A percentile compares a stretch with the other conserved stretches of the same genome.
Conservation (phyloP, 306 rosid species). For the Erythrophleum fordii region DNA sequence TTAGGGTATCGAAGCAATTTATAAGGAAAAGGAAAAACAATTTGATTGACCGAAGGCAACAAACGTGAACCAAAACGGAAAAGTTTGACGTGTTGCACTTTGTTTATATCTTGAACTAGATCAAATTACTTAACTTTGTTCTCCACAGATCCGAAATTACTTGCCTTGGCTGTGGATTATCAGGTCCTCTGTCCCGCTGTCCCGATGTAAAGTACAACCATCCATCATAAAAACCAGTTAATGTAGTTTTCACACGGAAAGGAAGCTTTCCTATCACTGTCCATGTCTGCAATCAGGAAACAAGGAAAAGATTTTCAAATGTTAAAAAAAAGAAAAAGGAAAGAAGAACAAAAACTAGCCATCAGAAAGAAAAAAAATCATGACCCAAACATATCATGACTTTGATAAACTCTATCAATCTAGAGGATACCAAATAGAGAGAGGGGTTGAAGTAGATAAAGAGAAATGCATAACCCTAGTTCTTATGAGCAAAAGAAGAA, state of each 20-base stretch:
- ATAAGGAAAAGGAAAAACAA: conserved; percentile 13
- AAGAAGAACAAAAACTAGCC: neutral
- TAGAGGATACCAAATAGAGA: no score
- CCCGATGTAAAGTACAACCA: conserved; percentile 92
- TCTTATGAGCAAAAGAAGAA: conserved; percentile 22
- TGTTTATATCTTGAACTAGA: conserved; percentile 25
- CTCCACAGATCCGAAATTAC: conserved; percentile 83
- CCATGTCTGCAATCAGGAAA: conserved; percentile 65
- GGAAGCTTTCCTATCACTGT: conserved; percentile 96
- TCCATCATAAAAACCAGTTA: conserved; percentile 84
- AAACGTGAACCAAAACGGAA: conserved; percentile 16
- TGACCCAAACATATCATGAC: neutral
- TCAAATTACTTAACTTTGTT: conserved; percentile 59
- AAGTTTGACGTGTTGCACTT: neutral
- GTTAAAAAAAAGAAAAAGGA: neutral
- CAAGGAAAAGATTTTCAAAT: neutral
- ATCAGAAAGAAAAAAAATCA: neutral
- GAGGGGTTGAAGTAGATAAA: no score
- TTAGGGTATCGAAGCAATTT: conserved; percentile 9
- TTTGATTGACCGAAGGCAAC: neutral
- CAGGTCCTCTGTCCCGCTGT: conserved; percentile 92
- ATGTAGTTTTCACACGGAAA: conserved; percentile 77
- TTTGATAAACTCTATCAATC: neutral
- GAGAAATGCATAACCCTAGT: conserved; percentile 1
- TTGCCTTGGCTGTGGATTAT: conserved; percentile 80